Evolutionary conservation across 371 early-diverging fungal species (phyloP).

Genomic region (Hamiltosporidium tvaerminnensis): DNA sequence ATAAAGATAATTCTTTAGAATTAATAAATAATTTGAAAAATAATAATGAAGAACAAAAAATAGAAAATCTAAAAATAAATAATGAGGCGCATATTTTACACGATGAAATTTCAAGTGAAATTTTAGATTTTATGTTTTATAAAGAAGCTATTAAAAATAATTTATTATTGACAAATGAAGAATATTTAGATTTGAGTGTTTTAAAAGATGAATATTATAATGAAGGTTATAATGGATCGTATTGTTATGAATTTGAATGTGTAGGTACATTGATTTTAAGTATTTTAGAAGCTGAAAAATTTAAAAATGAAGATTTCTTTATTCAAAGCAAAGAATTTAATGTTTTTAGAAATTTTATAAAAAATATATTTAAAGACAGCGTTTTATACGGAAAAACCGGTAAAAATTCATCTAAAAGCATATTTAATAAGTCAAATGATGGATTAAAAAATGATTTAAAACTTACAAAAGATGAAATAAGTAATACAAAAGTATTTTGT

Average conservation of each 20-base stretch:
- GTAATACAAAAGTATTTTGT: too few species aligned
- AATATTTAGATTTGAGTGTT: background rate
- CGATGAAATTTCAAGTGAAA: background rate
- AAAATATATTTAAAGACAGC: background rate
- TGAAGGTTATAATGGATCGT: slow-evolving; percentile 17
- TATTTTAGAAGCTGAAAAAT: slow-evolving; percentile 29
- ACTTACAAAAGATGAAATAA: too few species aligned
- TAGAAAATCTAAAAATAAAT: too few species aligned
- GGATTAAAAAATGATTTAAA: too few species aligned
- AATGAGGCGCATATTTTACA: too few species aligned
- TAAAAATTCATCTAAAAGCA: too few species aligned
- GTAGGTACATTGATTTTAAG: slow-evolving; percentile 21
- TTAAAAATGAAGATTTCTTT: too few species aligned
- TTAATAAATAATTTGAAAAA: too few species aligned
- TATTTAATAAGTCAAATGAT: too few species aligned
- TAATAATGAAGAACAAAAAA: too few species aligned
- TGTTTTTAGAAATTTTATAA: background rate
- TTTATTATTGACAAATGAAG: background rate
- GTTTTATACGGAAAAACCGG: too few species aligned
- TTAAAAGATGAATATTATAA: slow-evolving; percentile 14
- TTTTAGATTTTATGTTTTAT: slow-evolving; percentile 32
- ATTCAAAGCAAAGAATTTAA: background rate
- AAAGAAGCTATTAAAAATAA: slow-evolving; percentile 8
- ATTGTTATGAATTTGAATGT: slow-evolving; percentile 22
- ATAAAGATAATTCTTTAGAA: too few species aligned